Evolutionary conservation across 2,329 filamentous ascomycete species (phyloP), one percentile per base, ranked within the genome.

Genomic region (Huntiella moniliformis): DNA sequence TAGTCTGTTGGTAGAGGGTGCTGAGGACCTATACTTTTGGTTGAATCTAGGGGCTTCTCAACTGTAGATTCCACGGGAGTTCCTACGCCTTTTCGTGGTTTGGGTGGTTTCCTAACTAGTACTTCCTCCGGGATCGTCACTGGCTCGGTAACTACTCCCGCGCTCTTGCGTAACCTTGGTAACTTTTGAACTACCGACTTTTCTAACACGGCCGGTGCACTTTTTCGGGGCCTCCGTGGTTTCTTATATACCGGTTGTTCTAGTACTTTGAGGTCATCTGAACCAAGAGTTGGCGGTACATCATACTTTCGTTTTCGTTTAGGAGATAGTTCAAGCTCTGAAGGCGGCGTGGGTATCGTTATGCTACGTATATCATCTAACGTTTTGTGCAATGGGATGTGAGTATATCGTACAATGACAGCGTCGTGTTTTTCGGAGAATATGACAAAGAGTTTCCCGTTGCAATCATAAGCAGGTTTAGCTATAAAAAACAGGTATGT

Each of bases 381-480:
- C 0, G 70, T 71, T 53, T 63, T 67, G 55, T 77, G 73, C n/a
- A 75, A 53, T 3, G 66, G 67, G 0, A 67, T 71, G 52, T 77
- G 73, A 31, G 69, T 64, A 52, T 75, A 74, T 48, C 68, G 68
- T 45, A 75, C 60, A 8, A 64, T 61, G 35, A 76, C 66, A 6
- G 61, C 57, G 31, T 66, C 65, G 28, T 59, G 63, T 17, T 60
- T 61, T 46, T 64, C 66, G 5, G 64, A 62, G 51, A 77, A 75
- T 1, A 62, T 55, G 38, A 77, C 62, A 2, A 57, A 62, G 13
- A 75, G 55, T 0, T 61, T 60, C 13, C 73, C 73, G 34, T 68
- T 64, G 49, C 73, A 77, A 52, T 77, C 71, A 51, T 74, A 77
- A 0, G 72, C 72, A 44, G 73, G 73, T 11, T 73, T 68, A 22